Percentiles rank a stretch among this genome's conserved stretches.
Conservation (phyloP, 805 yeast genomes). For the Metschnikowia lochheadii region DNA sequence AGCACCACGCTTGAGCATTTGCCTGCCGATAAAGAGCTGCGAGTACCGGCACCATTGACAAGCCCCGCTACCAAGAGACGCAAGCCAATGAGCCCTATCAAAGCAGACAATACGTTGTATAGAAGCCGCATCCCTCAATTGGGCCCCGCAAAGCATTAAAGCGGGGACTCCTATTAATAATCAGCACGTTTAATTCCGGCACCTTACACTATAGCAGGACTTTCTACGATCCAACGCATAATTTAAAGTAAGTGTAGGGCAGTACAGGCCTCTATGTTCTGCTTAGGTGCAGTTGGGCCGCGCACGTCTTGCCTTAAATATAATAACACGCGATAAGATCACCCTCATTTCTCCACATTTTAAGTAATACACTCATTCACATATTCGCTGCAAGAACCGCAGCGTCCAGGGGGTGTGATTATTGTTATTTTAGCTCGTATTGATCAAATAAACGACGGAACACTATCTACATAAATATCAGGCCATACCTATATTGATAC, state of each 20-base stretch:
- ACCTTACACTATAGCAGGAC: background rate
- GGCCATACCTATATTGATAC: background rate
- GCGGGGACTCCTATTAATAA: background rate
- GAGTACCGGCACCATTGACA: constrained; percentile 1
- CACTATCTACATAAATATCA: background rate
- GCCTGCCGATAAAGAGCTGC: background rate
- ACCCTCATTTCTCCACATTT: background rate
- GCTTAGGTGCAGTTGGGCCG: background rate
- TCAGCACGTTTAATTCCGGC: background rate
- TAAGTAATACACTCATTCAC: background rate
- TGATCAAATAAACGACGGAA: background rate
- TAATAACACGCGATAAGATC: constrained; percentile 12
- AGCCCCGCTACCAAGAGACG: constrained; percentile 8
- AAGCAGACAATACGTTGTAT: constrained; percentile 2
- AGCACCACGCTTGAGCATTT: background rate
- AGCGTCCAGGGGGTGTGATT: background rate
- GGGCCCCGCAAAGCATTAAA: background rate
- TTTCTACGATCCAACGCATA: background rate
- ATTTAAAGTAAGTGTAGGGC: background rate
- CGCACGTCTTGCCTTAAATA: constrained; percentile 2
- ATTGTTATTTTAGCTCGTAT: background rate
- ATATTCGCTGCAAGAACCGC: background rate
- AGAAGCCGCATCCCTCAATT: constrained; percentile 15
- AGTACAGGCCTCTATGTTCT: background rate
- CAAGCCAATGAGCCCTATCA: constrained; percentile 9